These are phyloP conservation scores for Fusarium guadeloupense DNA, from an alignment of 2,329 filamentous ascomycete species.

Conservation along the genomic window DNA sequence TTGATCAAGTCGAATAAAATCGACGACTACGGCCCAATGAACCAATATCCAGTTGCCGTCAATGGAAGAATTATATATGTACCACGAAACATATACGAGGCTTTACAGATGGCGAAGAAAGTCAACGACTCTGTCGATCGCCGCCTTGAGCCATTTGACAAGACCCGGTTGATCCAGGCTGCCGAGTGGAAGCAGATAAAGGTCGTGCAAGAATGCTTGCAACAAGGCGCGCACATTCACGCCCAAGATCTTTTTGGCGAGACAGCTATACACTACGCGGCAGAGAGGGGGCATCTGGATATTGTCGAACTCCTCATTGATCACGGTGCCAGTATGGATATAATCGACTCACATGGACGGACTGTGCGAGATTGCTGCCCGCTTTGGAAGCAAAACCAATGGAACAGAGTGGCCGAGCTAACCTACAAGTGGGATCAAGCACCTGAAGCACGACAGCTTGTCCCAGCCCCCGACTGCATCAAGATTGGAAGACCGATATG, in stretches of 20 bases:
- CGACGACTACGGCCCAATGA: background rate
- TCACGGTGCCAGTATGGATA: background rate
- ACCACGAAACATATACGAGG: background rate
- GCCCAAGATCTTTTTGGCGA: background rate
- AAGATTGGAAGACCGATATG: slow-evolving; percentile 1
- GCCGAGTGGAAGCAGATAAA: background rate
- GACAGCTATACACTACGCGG: slow-evolving; percentile 6
- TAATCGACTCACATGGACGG: background rate
- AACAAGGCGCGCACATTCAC: background rate
- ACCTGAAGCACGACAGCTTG: background rate
- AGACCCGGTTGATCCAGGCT: background rate
- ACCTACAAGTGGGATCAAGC: background rate
- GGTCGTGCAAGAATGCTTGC: background rate
- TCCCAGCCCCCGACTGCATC: fast-evolving
- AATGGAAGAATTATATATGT: slow-evolving; percentile 2
- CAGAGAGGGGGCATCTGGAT: background rate
- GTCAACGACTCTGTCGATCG: background rate
- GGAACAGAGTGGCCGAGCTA: background rate
- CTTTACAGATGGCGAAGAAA: background rate
- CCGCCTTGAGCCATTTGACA: background rate
- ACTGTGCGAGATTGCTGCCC: background rate
- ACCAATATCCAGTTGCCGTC: background rate
- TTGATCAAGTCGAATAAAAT: background rate
- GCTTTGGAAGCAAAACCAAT: background rate
- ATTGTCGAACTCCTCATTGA: background rate